Conservation (phyloP, 768 basidiomycete species). For the Lanmaoa rubissima region DNA sequence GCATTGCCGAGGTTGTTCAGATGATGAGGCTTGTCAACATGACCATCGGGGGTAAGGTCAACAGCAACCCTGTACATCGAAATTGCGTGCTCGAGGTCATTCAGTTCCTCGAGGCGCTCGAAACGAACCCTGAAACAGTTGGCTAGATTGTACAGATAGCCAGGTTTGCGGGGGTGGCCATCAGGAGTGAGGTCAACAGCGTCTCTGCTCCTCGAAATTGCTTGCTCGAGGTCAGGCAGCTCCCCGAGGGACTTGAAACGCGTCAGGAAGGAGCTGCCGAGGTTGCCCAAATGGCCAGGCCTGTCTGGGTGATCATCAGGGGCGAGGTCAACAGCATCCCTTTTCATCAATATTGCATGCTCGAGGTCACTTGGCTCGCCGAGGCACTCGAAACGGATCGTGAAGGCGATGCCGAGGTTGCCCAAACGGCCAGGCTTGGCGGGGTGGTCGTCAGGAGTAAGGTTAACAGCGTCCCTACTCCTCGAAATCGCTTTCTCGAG, state of each 20-base stretch:
- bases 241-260: background rate
- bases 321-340: no score
- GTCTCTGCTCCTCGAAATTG: background rate
- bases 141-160: no score
- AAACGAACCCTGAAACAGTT: background rate
- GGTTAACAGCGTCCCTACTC: no score
- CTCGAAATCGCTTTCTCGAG: no score
- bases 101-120: background rate
- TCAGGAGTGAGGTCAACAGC: no score
- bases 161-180: no score
- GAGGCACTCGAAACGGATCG: background rate
- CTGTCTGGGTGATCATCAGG: no score
- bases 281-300: no score
- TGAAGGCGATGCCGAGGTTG: background rate
- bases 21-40: background rate
- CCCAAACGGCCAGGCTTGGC: background rate
- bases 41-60: background rate
- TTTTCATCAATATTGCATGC: background rate
- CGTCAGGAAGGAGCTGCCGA: no score
- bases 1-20: no score
- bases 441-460: no score
- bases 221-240: background rate
- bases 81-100: background rate
- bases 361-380: background rate
- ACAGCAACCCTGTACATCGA: background rate